Evolutionary conservation across 164 flowering plant species (phyloP).

Genomic region (Umbellularia californica): DNA sequence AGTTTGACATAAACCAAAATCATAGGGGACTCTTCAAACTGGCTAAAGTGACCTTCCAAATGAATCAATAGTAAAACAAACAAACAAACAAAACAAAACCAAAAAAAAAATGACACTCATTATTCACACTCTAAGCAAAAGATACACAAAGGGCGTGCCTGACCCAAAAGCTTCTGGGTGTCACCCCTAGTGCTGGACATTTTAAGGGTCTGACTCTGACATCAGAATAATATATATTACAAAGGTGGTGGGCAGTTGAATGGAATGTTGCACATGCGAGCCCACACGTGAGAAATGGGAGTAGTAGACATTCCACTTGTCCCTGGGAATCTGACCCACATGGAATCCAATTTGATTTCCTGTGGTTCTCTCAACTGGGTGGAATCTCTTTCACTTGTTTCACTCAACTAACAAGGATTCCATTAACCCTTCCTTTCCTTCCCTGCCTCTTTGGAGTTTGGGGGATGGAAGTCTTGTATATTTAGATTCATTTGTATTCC

Average conservation of each 20-base stretch:
- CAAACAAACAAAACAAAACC: too few relatives aligned
- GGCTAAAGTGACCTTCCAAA: too few relatives aligned
- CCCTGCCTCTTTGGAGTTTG: background rate
- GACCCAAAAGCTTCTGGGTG: background rate
- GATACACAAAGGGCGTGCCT: too few relatives aligned
- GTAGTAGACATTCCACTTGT: slow-evolving; percentile 9
- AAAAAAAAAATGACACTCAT: too few relatives aligned
- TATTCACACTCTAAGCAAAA: too few relatives aligned
- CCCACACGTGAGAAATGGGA: slow-evolving; percentile 7
- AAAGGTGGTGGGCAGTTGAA: background rate
- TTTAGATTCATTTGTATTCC: slow-evolving; percentile 5
- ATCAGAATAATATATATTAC: background rate
- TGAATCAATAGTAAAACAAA: too few relatives aligned
- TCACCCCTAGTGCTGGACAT: background rate
- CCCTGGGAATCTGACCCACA: background rate
- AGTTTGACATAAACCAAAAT: too few relatives aligned
- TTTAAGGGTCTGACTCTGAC: background rate
- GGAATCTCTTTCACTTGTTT: background rate
- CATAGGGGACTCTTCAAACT: too few relatives aligned
- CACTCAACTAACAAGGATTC: slow-evolving; percentile 2
- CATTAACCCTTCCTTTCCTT: background rate
- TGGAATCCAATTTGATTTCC: slow-evolving; percentile 4
- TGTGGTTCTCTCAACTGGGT: background rate
- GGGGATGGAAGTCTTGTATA: background rate
- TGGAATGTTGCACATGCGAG: background rate